Evolutionary conservation across 2,329 filamentous ascomycete species (phyloP).

Genomic region (Microsporum ferrugineum): DNA sequence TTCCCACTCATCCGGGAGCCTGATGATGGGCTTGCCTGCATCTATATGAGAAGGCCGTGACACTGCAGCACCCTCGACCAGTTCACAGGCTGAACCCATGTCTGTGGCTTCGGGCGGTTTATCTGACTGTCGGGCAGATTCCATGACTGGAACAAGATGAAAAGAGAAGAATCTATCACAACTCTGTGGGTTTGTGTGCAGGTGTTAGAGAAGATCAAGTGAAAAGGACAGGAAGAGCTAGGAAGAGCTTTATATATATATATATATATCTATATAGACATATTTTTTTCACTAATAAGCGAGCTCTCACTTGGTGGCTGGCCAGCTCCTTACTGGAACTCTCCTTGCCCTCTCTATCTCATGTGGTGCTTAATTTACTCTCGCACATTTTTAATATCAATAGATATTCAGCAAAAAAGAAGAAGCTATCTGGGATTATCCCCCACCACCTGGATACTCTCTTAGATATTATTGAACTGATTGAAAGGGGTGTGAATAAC

Average conservation of each 20-base stretch:
- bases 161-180: too few species aligned
- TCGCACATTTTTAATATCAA: background rate
- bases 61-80: background rate
- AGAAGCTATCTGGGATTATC: background rate
- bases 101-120: background rate
- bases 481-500: background rate
- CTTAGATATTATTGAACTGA: too few species aligned
- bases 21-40: too few species aligned
- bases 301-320: too few species aligned
- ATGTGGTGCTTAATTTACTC: background rate
- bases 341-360: background rate
- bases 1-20: slow-evolving; percentile 1
- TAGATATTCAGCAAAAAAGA: background rate
- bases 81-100: background rate
- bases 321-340: too few species aligned
- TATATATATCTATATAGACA: too few species aligned
- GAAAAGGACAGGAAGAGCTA: background rate
- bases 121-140: background rate
- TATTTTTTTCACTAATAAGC: too few species aligned
- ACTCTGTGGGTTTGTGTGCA: too few species aligned
- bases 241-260: too few species aligned
- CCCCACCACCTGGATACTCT: too few species aligned
- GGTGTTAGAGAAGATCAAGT: background rate
- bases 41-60: background rate
- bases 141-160: too few species aligned